phyloP scores from a whole-genome alignment of 2,329 filamentous ascomycete genomes.

The Falciphora oryzae region DNA sequence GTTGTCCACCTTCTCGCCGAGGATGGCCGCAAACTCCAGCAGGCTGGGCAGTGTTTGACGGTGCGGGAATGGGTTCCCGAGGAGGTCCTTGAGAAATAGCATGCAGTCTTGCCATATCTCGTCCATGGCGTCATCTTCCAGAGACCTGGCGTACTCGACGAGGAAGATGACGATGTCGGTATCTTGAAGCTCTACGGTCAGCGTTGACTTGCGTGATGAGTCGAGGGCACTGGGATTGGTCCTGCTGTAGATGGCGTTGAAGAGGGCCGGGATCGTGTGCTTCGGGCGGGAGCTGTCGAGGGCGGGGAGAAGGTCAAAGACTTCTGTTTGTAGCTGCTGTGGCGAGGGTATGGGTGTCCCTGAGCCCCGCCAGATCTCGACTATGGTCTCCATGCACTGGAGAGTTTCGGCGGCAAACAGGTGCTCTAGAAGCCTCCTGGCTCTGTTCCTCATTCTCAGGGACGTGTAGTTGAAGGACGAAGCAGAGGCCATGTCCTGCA shows the following conservation, averaged over 20 bases:
- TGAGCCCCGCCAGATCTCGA: slow-evolving; percentile 70
- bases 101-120: slow-evolving; percentile 97
- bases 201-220: slow-evolving; percentile 72
- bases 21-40: slow-evolving; percentile 79
- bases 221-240: slow-evolving; percentile 81
- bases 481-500: slow-evolving; percentile 60
- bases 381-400: slow-evolving; percentile 87
- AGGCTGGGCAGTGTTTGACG: slow-evolving; percentile 81
- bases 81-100: slow-evolving; percentile 79
- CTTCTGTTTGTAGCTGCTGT: slow-evolving; percentile 42
- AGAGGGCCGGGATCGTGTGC: slow-evolving; percentile 86
- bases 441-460: slow-evolving; percentile 82
- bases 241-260: slow-evolving; percentile 93
- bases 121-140: slow-evolving; percentile 96
- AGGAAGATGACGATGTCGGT: slow-evolving; percentile 82
- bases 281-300: slow-evolving; percentile 87
- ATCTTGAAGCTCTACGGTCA: slow-evolving; percentile 80
- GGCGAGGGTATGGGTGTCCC: slow-evolving; percentile 33
- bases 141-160: slow-evolving; percentile 79
- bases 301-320: slow-evolving; percentile 84
- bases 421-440: slow-evolving; percentile 82
- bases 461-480: slow-evolving; percentile 91
- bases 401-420: slow-evolving; percentile 87
- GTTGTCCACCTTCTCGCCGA: slow-evolving; percentile 95
- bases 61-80: slow-evolving; percentile 92